Evolutionary conservation across 176 grass and related monocot genomes (phyloP).

Genomic region (Neostapfia colusana): DNA sequence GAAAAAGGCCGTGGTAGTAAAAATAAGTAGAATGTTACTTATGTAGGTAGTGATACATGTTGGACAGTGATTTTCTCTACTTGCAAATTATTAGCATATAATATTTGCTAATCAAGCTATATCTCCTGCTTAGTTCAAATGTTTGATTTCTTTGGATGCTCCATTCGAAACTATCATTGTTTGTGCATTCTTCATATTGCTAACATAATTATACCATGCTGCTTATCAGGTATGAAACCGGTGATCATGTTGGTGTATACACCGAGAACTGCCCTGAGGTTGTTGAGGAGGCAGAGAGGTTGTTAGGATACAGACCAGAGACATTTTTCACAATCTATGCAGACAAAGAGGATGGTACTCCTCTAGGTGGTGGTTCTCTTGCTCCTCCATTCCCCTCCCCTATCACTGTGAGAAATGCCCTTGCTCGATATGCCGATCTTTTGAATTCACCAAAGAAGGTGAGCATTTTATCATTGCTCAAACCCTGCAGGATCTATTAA

Average conservation of each 20-base stretch:
- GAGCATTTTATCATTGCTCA: slow-evolving; percentile 22
- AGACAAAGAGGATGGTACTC: slow-evolving; percentile 83
- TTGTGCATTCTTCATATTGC: neutral
- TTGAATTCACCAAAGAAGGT: slow-evolving; percentile 98
- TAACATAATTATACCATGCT: slow-evolving; percentile 31
- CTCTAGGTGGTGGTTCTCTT: slow-evolving; percentile 64
- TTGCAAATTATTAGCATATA: slow-evolving; percentile 2
- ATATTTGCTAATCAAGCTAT: neutral
- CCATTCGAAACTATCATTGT: neutral
- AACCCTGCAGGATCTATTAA: neutral
- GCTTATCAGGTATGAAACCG: slow-evolving; percentile 76
- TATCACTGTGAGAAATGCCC: slow-evolving; percentile 66
- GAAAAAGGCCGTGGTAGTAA: neutral
- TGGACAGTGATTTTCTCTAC: neutral
- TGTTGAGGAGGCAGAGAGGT: slow-evolving; percentile 74
- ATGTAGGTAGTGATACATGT: neutral
- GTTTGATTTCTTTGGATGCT: neutral
- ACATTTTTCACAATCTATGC: slow-evolving; percentile 86
- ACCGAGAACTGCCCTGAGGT: slow-evolving; percentile 71
- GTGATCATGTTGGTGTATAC: slow-evolving; percentile 90
- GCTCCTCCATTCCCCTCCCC: slow-evolving; percentile 85
- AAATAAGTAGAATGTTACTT: slow-evolving; percentile 4
- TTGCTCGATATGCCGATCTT: slow-evolving; percentile 89
- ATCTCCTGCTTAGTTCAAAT: neutral
- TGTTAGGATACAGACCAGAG: slow-evolving; percentile 70